Conservation (phyloP, 306 rosid genomes). For the Citrullus amarus region DNA sequence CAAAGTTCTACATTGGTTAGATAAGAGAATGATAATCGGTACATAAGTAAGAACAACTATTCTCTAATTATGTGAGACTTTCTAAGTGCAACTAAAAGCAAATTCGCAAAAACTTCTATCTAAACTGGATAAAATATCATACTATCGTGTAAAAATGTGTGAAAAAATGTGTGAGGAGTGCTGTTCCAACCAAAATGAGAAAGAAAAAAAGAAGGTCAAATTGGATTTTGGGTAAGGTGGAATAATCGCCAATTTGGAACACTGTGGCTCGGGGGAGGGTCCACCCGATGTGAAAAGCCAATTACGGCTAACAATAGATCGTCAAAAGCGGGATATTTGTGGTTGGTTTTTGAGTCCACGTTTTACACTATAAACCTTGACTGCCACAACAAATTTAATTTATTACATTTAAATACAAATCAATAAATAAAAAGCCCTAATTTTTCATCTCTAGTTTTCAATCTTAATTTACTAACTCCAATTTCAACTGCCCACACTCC, state of each 20-base stretch:
- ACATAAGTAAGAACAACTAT: too few relatives aligned
- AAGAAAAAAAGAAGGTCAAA: too few relatives aligned
- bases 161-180: too few relatives aligned
- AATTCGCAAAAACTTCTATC: too few relatives aligned
- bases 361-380: background rate
- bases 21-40: too few relatives aligned
- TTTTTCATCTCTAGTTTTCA: background rate
- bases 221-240: background rate
- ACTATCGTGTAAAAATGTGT: too few relatives aligned
- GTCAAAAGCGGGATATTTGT: background rate
- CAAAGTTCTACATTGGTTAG: too few relatives aligned
- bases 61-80: too few relatives aligned
- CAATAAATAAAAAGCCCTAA: background rate
- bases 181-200: too few relatives aligned
- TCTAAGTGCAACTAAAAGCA: too few relatives aligned
- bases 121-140: too few relatives aligned
- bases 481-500: background rate
- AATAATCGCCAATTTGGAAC: background rate
- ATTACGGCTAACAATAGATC: background rate
- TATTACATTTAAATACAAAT: background rate
- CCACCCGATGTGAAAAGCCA: background rate
- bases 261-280: background rate
- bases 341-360: background rate
- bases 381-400: background rate
- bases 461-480: background rate